phyloP scores from a whole-genome alignment of 768 basidiomycete genomes.

The Phanerochaete carnosa region DNA sequence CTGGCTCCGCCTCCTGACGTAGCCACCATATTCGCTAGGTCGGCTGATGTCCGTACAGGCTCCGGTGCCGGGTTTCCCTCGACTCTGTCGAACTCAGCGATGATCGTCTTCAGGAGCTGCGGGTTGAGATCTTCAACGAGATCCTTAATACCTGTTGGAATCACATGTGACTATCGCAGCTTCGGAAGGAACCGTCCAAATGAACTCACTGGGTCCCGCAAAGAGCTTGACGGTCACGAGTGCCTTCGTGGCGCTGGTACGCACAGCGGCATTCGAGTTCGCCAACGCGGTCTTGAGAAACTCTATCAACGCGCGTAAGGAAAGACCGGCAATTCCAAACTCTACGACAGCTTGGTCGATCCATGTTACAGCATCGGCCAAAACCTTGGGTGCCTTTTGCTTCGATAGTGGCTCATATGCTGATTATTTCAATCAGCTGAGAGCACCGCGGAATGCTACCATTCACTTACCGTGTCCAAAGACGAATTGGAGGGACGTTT shows the following conservation, averaged over 20 bases:
- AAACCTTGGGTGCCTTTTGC: constrained; percentile 96
- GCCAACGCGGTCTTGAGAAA: constrained; percentile 84
- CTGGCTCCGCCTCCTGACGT: constrained; percentile 41
- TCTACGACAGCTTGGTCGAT: constrained; percentile 82
- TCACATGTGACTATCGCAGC: constrained; percentile 2
- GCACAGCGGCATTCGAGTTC: constrained; percentile 92
- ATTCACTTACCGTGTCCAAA: constrained; percentile 73
- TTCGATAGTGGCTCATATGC: constrained; percentile 92
- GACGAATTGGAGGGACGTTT: constrained; percentile 91
- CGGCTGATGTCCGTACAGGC: constrained; percentile 73
- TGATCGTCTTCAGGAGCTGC: constrained; percentile 87
- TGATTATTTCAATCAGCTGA: constrained; percentile 31
- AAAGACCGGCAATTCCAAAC: constrained; percentile 87
- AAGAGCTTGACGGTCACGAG: constrained; percentile 90
- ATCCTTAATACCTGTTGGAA: constrained; percentile 73
- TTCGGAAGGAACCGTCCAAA: background rate
- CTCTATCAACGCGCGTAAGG: constrained; percentile 81
- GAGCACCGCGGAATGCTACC: background rate
- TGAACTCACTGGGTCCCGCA: constrained; percentile 74
- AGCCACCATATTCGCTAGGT: constrained; percentile 54
- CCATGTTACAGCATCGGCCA: constrained; percentile 89
- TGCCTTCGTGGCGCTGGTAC: constrained; percentile 90
- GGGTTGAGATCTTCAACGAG: constrained; percentile 94
- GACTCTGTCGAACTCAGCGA: constrained; percentile 89
- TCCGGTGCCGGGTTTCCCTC: constrained; percentile 74